Evolutionary conservation across 2,329 filamentous ascomycete species (phyloP), one percentile per base, ranked within the genome.

Genomic region (Pestalotiopsis sp.): DNA sequence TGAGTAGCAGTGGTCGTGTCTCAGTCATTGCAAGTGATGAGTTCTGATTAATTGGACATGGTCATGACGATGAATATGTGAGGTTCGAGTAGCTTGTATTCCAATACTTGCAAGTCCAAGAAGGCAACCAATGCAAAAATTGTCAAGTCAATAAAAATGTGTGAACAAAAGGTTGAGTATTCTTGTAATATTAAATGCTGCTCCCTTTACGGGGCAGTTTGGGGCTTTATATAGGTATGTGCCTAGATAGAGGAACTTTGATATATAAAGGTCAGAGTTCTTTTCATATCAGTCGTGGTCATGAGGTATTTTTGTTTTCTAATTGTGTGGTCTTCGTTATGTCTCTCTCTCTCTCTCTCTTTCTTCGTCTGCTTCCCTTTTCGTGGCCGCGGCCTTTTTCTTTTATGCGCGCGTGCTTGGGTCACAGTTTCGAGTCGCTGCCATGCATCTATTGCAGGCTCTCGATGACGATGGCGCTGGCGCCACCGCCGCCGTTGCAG

Each of bases 401-500:
- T 49, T n/a, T 13, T 17, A 31, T 36, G n/a, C 39, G 23, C 45
- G 39, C 17, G 39, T 59, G 4, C 14, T 31, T 31, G 23, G 23
- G 23, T 41, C 3, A 68, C 14, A 70, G 41, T 58, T 38, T 65
- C n/a, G 64, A 52, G 25, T 17, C 64, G 45, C 59, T 64, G 23
- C 45, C 64, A 68, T 68, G 64, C 41, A 67, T 68, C 56, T 82
- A 88, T 82, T 88, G 85, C 77, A 90, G 79, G 78, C 81, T 90
- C 87, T 99, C 96, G 77, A 99, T 90, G 71, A 99, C 93, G 74
- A 99, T 85, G 69, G 96, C 96, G 77, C 93, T 97, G 70, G 96
- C 96, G 80, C 96, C 96, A 76, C 96, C 96, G 68, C 96, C 96
- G 73, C 96, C 96, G 82, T 99, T 99, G 90, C 96, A 99, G 79